These are phyloP conservation scores for Alternaria conjuncta DNA, from an alignment of 2,329 filamentous ascomycete species.

Conservation along the genomic window DNA sequence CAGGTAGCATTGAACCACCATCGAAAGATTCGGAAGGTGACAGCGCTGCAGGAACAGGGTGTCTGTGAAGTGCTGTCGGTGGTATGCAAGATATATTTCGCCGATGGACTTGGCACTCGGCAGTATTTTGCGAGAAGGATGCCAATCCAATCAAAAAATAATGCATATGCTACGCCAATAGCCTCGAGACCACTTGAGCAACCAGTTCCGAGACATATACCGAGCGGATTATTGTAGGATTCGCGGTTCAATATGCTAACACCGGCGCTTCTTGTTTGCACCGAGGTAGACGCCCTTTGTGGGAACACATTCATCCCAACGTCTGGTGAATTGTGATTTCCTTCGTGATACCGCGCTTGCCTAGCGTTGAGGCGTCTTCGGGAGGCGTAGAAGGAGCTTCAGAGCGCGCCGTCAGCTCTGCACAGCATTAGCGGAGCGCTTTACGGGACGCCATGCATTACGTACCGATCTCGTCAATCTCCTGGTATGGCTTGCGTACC, in stretches of 20 bases:
- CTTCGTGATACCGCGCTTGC: conserved; percentile 17
- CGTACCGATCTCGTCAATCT: conserved; percentile 27
- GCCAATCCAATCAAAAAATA: neutral
- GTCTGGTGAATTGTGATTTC: conserved; percentile 24
- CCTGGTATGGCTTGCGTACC: conserved; percentile 23
- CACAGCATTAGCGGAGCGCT: neutral
- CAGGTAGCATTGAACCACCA: neutral
- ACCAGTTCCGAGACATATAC: neutral
- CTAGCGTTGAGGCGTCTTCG: conserved; percentile 3
- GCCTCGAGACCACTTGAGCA: neutral
- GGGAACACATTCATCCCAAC: conserved; percentile 2
- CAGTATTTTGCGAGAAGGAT: neutral
- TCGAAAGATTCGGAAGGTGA: conserved; percentile 4
- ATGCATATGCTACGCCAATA: neutral
- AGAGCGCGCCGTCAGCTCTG: conserved; percentile 19
- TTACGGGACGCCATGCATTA: neutral
- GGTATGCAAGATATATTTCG: neutral
- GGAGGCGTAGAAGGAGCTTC: conserved; percentile 13
- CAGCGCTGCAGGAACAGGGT: neutral
- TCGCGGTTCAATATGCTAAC: neutral
- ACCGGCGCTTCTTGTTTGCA: neutral
- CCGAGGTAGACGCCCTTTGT: neutral
- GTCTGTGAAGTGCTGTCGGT: neutral
- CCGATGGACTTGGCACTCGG: neutral
- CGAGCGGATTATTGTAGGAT: neutral